Base-by-base conservation (phyloP, 805 yeast species). In the Kluyveromyces dobzhanskii region DNA sequence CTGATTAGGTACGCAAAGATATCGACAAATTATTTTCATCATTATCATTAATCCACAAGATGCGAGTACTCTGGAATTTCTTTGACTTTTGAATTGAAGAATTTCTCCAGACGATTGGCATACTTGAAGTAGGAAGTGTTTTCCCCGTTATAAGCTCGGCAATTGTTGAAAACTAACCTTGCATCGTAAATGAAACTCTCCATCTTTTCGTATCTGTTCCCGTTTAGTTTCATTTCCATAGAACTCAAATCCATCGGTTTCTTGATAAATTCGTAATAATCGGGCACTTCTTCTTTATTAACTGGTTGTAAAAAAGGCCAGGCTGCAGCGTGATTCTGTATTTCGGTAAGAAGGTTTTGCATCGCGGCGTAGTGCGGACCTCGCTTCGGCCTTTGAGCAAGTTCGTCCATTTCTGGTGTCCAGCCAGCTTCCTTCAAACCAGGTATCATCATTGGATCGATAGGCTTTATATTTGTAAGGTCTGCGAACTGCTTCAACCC, bases 241-340 rank as follows among this genome's bases (percentile, higher is more conserved):
- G 97, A 87, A 31, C 92, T 78, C 40, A 92, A 67, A 57, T 92
- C 98, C 98, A 92, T 92, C 5, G 99, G 98, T 58, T 92, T 97
- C 56, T 87, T 87, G 47, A 92, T 90, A 21, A 92, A 92, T 48
- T 86, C 94, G 61, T 90, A 92, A 57, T 92, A 92, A 62, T 92
- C 98, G 1, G 94, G 86, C 9, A 92, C 98, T 57, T 92, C 98
- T 30, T 85, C 94, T 56, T 75, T 78, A 58, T 83, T 85, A 11
- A 92, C 98, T 2, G 98, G 95, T 40, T 78, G 82, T 33, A 87
- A 76, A 62, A 92, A 92, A 28, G 99, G 98, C 98, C 98, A 92
- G 19, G 97, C 90, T 3, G 95, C 85, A 0, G 97, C 94, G 61
- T 92, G 95, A 56, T 85, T 86, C 54, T 85, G 92, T 66, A 92